Conservation (phyloP, 2,329 filamentous ascomycete species). For the Cladophialophora yegresii region DNA sequence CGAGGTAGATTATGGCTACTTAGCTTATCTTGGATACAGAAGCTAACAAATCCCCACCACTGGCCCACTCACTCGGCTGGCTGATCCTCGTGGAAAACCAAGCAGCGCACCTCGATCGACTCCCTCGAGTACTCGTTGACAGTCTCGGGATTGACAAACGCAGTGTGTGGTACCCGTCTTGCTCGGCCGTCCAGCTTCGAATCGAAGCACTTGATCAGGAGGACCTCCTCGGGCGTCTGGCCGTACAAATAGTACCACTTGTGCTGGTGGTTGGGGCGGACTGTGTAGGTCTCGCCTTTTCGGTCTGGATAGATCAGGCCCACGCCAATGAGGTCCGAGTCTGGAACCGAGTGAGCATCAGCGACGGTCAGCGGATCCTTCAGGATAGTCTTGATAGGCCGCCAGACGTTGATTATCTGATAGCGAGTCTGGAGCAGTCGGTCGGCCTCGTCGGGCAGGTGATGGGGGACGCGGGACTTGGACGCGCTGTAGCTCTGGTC, state of each 20-base stretch:
- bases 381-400: slow-evolving; percentile 54
- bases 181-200: slow-evolving; percentile 57
- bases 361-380: slow-evolving; percentile 59
- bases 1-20: background rate
- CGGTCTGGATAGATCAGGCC: slow-evolving; percentile 56
- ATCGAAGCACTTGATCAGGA: slow-evolving; percentile 65
- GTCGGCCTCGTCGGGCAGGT: slow-evolving; percentile 49
- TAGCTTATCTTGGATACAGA: background rate
- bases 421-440: slow-evolving; percentile 49
- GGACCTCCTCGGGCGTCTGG: slow-evolving; percentile 57
- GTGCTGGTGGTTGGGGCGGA: slow-evolving; percentile 48
- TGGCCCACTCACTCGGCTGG: slow-evolving; percentile 21
- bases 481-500: slow-evolving; percentile 53
- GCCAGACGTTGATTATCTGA: slow-evolving; percentile 57
- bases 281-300: slow-evolving; percentile 53
- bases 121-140: slow-evolving; percentile 48
- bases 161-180: slow-evolving; percentile 57
- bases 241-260: slow-evolving; percentile 58
- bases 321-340: slow-evolving; percentile 54
- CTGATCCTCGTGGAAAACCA: slow-evolving; percentile 38
- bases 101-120: slow-evolving; percentile 59
- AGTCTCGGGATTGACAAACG: slow-evolving; percentile 56
- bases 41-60: slow-evolving; percentile 5
- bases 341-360: slow-evolving; percentile 53
- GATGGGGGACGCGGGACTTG: slow-evolving; percentile 47